Evolutionary conservation across 2,329 filamentous ascomycete genomes (phyloP).

Genomic region (Calonectria hawksworthii): DNA sequence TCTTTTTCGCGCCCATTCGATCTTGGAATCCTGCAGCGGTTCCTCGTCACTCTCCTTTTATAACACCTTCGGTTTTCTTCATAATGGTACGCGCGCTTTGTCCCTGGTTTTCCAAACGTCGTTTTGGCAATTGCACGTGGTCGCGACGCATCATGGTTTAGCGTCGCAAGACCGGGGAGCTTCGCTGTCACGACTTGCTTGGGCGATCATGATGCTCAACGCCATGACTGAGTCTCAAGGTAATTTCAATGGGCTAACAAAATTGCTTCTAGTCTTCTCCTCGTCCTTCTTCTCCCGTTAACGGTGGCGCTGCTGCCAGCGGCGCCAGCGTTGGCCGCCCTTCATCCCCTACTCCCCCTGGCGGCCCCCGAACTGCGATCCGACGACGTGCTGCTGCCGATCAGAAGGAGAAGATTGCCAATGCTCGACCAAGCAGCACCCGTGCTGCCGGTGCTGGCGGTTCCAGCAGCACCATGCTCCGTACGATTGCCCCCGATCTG

Average conservation of each 20-base stretch:
- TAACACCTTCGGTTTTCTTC: conserved; percentile 32
- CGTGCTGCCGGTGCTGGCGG: conserved; percentile 94
- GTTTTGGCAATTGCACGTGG: conserved; percentile 37
- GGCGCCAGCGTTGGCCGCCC: conserved; percentile 82
- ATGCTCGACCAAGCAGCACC: conserved; percentile 92
- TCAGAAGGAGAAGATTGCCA: conserved; percentile 97
- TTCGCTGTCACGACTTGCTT: conserved; percentile 29
- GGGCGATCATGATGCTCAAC: background rate
- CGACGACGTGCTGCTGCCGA: conserved; percentile 95
- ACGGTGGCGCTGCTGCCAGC: conserved; percentile 69
- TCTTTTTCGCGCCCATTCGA: conserved; percentile 43
- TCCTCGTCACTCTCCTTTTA: conserved; percentile 43
- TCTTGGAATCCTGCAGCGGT: conserved; percentile 52
- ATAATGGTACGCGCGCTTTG: conserved; percentile 50
- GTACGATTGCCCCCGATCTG: conserved; percentile 68
- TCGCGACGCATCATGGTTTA: conserved; percentile 37
- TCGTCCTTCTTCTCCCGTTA: conserved; percentile 71
- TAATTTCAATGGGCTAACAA: conserved; percentile 19
- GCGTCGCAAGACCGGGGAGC: conserved; percentile 36
- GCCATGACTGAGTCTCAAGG: conserved; percentile 3
- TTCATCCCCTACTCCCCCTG: conserved; percentile 89
- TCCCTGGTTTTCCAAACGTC: background rate
- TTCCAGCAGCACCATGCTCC: conserved; percentile 98
- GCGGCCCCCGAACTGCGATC: conserved; percentile 95
- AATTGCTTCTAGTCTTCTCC: conserved; percentile 65